These are phyloP conservation scores for Floccularia luteovirens DNA, from an alignment of 768 basidiomycete genomes.

Conservation along the genomic window DNA sequence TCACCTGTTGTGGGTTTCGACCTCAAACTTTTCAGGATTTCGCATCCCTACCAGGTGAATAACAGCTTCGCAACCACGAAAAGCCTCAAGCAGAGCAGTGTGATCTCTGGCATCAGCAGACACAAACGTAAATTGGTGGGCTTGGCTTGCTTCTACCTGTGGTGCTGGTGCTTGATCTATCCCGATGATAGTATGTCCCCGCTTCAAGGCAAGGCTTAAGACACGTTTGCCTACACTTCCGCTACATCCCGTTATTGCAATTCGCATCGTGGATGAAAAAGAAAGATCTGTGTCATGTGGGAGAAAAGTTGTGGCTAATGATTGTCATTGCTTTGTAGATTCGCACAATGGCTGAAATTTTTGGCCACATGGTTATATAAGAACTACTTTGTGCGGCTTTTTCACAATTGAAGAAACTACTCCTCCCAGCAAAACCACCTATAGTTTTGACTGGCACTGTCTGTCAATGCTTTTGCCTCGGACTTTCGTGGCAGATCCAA, in stretches of 20 bases:
- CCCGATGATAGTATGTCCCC: constrained; percentile 46
- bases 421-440: constrained; percentile 29
- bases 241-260: constrained; percentile 55
- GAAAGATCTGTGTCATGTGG: no score
- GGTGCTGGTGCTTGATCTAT: constrained; percentile 31
- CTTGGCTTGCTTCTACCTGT: constrained; percentile 9
- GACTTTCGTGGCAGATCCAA: constrained; percentile 44
- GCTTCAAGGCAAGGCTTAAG: constrained; percentile 37
- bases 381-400: constrained; percentile 44
- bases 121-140: constrained; percentile 30
- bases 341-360: no score
- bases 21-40: constrained; percentile 48
- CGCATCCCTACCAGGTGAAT: constrained; percentile 46
- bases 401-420: constrained; percentile 53
- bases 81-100: constrained; percentile 30
- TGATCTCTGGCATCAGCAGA: constrained; percentile 43
- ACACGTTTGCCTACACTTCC: constrained; percentile 49
- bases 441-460: constrained; percentile 43
- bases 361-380: constrained; percentile 4
- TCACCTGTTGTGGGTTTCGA: constrained; percentile 51
- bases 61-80: constrained; percentile 49
- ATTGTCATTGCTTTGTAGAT: no score
- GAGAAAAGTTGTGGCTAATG: no score
- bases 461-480: constrained; percentile 43
- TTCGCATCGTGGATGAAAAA: constrained; percentile 30